Base-by-base conservation (phyloP, 2,329 filamentous ascomycete species). In the Macroventuria anomochaeta region DNA sequence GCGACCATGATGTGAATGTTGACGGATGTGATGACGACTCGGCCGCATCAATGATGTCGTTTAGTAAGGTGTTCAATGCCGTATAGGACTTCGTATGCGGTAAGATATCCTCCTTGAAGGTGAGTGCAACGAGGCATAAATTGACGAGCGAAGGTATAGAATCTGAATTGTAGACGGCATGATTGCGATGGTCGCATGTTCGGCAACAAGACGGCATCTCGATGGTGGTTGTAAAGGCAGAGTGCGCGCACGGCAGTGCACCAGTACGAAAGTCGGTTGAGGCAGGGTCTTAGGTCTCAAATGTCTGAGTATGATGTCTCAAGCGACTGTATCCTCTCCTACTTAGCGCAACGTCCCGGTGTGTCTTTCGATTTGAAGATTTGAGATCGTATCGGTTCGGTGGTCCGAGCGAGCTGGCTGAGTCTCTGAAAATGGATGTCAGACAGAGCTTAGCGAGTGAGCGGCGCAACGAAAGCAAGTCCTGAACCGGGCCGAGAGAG, bases 1-100 rank as follows among this genome's bases (percentile, higher is more conserved):
- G 66, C 4, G 68, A 70, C 67, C 68, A 71, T 7, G 55, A 46
- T 3, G 67, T 71, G 51, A 70, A 71, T 7, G 54, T 55, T 12
- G 64, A 58, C 2, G 62, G 64, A 43, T 65, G 63, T 28, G 60
- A 57, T 8, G 59, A 56, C 7, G 60, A 62, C 21, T 69, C 62
- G 11, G 57, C 58, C 13, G 57, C 53, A 36, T 71, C 68, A 42
- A 60, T 57, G 41, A 69, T 69, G 51, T 69, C 61, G 48, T 69
- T 68, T 12, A 71, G 55, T 3, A 67, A 31, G 21, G 50, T 50
- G 37, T 69, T 65, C 15, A 71, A 61, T 3, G 62, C 58, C 3
- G 26, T 38, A 41, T 59, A 61, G 3, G 53, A 15, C 23, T 42
- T 37, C 7, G 52, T 38, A 20, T 60, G 56, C 3, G 57, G 25